Conservation (phyloP, 2,329 filamentous ascomycete genomes). For the Alternaria infectoria region DNA sequence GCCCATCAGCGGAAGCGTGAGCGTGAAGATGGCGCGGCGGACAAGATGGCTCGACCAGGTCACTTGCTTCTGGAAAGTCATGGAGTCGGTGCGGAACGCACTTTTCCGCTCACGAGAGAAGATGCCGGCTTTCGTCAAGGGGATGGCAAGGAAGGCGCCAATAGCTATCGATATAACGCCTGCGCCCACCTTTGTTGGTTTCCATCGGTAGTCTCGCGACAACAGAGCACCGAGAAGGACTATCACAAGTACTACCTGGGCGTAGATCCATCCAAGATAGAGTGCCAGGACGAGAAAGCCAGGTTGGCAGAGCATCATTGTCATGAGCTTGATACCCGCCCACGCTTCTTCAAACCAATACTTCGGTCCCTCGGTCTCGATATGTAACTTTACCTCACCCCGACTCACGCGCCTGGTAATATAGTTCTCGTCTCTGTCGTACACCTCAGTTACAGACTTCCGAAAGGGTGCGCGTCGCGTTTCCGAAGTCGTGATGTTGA, state of each 20-base stretch:
- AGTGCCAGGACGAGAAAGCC: conserved; percentile 74
- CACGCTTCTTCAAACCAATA: conserved; percentile 81
- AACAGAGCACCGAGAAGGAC: conserved; percentile 73
- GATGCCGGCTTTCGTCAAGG: conserved; percentile 73
- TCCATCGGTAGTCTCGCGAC: conserved; percentile 70
- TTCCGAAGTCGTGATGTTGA: conserved; percentile 76
- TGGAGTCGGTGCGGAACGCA: conserved; percentile 67
- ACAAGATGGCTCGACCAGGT: conserved; percentile 76
- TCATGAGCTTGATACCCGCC: conserved; percentile 70
- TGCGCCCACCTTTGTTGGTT: conserved; percentile 69
- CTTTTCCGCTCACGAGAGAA: conserved; percentile 70
- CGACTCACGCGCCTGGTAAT: conserved; percentile 65
- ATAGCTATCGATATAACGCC: conserved; percentile 70
- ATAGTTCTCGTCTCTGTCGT: conserved; percentile 54
- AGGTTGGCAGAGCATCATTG: conserved; percentile 75
- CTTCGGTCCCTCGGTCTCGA: conserved; percentile 71
- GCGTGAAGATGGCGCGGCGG: conserved; percentile 70
- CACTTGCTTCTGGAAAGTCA: conserved; percentile 68
- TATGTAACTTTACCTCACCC: conserved; percentile 79
- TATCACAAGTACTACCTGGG: conserved; percentile 75
- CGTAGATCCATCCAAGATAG: conserved; percentile 82
- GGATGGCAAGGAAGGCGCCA: conserved; percentile 72
- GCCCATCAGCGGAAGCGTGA: conserved; percentile 70
- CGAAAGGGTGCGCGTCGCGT: conserved; percentile 73
- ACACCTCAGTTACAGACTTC: conserved; percentile 68